Base-by-base conservation (phyloP, 768 basidiomycete genomes). In the Gloeostereum incarnatum region DNA sequence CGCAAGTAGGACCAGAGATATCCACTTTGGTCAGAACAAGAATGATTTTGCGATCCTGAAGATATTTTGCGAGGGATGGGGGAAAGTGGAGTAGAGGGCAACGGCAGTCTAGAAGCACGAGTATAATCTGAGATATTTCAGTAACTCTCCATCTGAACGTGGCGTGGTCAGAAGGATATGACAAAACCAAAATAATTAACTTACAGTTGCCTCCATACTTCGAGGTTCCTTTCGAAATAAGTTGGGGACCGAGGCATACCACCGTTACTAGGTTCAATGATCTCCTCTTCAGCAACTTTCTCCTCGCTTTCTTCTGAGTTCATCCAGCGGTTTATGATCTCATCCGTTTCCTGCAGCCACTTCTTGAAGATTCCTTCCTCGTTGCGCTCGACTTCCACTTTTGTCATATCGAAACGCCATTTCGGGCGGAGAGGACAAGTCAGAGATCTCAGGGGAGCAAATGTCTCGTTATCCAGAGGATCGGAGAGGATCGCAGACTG, bases 141-240 rank as follows among this genome's bases (percentile, higher is more conserved):
- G 82, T 78, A 16, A 96, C 93, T 25, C 94, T 76, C 94, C 94
- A 97, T 48, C 85, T 89, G 49, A n/a, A n/a, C 5, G 35, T 30
- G 26, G n/a, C 44, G 43, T 44, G 16, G 55, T 29, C 40, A 33
- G 39, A 18, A 14, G 18, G 24, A 16, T 35, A 40, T 22, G 34
- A 30, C 34, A 34, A 34, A 24, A 42, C 25, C 36, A 2, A 23
- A 13, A 38, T 22, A 39, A 38, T 37, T 24, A 6, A 68, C 83
- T 48, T 57, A 88, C 78, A 97, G 61, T 62, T 97, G 94, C 45
- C 93, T 62, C 92, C 92, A 97, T 10, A 96, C 91, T 53, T 96
- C 87, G 31, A 96, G 50, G 55, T 97, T 96, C 29, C 86, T 72
- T 58, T 96, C 92, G 55, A 78, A 96, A 57, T 81, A 80, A 1